Base-by-base conservation (phyloP, 352 stramenopile species). In the Pythium plurisporium region DNA sequence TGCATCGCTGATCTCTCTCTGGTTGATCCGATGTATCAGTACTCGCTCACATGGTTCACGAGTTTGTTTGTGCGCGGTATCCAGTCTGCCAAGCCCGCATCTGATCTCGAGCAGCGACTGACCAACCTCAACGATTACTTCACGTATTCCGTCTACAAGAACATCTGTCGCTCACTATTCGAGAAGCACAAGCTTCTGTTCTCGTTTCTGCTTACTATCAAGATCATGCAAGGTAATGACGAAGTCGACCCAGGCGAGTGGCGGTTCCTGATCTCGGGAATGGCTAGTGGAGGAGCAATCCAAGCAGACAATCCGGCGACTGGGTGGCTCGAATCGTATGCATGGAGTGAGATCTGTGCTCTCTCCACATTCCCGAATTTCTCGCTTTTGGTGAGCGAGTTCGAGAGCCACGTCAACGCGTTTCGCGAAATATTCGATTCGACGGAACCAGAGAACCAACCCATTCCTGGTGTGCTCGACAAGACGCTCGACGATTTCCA, bases 111-210 rank as follows among this genome's bases (percentile, higher is more conserved):
- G 20, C 72, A 87, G 53, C 72, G 91, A 0, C 67, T 97, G 15
- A 74, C 74, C 22, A 91, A 94, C 60, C 72, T 98, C 17, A 97
- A 96, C 64, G 86, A 97, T 55, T 97, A 78, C 44, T 97, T 97
- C 48, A 98, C 91, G 12, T 97, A 96, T 61, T 97, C 91, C 6
- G 75, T 98, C 20, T 98, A 98, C 74, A 95, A 92, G 55, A 97
- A 97, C 59, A 83, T 97, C 38, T 98, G 92, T 55, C 77, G 91
- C 2, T 96, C 84, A 40, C 74, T 98, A 0, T 98, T 98, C 67
- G 92, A 98, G 49, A 91, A 95, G 59, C 88, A 98, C 73, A 98
- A 98, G 61, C 66, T 97, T 12, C 72, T 98, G 0, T 96, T 98
- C 48, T 96, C 87, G 10, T 97, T 97, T 72, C 46, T 98, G 34